Evolutionary conservation across 345 rosid species (phyloP).

Genomic region (Pistacia integerrima): DNA sequence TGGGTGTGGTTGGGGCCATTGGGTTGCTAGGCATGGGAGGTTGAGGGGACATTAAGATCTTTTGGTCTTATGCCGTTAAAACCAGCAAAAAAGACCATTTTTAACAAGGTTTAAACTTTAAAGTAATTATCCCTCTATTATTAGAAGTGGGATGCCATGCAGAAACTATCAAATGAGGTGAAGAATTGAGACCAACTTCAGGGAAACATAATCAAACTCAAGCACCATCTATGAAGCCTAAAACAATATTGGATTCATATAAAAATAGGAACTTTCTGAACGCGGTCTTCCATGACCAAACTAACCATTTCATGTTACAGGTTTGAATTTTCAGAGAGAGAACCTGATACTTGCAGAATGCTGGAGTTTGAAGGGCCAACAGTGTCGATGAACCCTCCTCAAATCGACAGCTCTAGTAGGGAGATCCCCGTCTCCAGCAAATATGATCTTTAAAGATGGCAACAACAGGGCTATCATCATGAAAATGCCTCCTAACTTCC

Average conservation of each 20-base stretch:
- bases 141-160: too few relatives aligned
- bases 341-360: constrained; percentile 38
- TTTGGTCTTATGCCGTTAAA: too few relatives aligned
- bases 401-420: constrained; percentile 63
- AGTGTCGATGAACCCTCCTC: constrained; percentile 60
- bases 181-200: too few relatives aligned
- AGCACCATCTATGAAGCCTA: too few relatives aligned
- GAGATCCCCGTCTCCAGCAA: constrained; percentile 35
- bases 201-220: too few relatives aligned
- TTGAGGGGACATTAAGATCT: too few relatives aligned
- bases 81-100: too few relatives aligned
- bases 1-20: too few relatives aligned
- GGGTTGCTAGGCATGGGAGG: too few relatives aligned
- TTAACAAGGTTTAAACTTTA: too few relatives aligned
- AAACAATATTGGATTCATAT: background rate
- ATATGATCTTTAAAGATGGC: constrained; percentile 75
- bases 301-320: constrained; percentile 12
- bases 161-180: too few relatives aligned
- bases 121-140: too few relatives aligned
- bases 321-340: constrained; percentile 9
- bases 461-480: constrained; percentile 88
- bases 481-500: constrained; percentile 67
- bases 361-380: constrained; percentile 74
- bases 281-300: background rate
- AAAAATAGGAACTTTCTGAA: constrained; percentile 15